These are phyloP conservation scores for Suillus discolor DNA, from an alignment of 768 basidiomycete genomes.

Conservation along the genomic window DNA sequence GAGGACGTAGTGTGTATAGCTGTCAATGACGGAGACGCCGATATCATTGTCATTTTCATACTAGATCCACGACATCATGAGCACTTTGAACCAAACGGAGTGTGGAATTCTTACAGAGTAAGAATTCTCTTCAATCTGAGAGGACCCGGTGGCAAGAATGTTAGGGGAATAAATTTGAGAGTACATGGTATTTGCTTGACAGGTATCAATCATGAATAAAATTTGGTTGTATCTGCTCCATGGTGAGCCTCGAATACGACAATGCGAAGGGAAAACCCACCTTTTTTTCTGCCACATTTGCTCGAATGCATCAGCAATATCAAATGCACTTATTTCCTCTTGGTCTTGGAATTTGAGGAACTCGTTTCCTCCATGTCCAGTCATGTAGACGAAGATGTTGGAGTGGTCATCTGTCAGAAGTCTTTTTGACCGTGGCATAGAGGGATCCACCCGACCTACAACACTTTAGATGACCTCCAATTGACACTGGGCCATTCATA, in stretches of 20 bases:
- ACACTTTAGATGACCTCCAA: constrained; percentile 1
- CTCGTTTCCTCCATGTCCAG: constrained; percentile 97
- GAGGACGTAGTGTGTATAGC: constrained; percentile 90
- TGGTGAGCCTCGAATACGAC: not conserved
- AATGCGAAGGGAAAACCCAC: constrained; percentile 40
- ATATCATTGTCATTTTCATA: constrained; percentile 93
- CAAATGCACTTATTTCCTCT: constrained; percentile 96
- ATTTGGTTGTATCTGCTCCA: constrained; percentile 84
- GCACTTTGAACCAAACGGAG: not conserved
- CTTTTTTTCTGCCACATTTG: constrained; percentile 98
- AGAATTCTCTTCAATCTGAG: constrained; percentile 82
- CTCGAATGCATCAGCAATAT: constrained; percentile 97
- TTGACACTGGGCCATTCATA: constrained; percentile 35
- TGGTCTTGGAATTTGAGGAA: constrained; percentile 99
- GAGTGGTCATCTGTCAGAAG: constrained; percentile 87
- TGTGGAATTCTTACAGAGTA: constrained; percentile 69
- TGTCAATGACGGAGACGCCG: constrained; percentile 94
- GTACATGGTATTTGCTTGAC: constrained; percentile 96
- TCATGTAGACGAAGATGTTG: constrained; percentile 97
- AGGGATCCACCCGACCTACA: constrained; percentile 79
- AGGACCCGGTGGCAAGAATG: constrained; percentile 89
- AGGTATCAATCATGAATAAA: constrained; percentile 98
- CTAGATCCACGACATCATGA: constrained; percentile 39
- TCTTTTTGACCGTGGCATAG: constrained; percentile 90
- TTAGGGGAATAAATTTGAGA: constrained; percentile 92